Percentiles rank a stretch among this genome's conserved stretches.
Conservation (phyloP, 148 eudicot species). For the Chenopodium berlandieri region DNA sequence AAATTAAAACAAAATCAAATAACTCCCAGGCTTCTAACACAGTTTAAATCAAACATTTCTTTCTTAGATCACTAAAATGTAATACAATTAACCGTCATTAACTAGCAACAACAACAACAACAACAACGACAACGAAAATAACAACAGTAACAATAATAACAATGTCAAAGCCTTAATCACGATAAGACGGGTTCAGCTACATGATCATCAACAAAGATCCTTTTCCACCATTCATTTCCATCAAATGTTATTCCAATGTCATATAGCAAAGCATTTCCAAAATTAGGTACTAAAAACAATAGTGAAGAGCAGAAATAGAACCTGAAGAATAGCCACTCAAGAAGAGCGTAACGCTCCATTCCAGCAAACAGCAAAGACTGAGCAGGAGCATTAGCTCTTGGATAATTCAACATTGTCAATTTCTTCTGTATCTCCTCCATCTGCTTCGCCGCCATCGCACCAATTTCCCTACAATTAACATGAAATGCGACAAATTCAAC, state of each 20-base stretch:
- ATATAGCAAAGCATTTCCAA: not conserved
- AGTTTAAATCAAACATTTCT: not conserved
- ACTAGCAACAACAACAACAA: too few species aligned
- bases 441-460: constrained; percentile 79
- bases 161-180: too few species aligned
- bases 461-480: not conserved
- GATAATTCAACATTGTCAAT: constrained; percentile 68
- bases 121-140: too few species aligned
- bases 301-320: not conserved
- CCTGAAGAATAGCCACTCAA: constrained; percentile 99
- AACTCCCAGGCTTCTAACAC: not conserved
- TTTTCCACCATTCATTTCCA: not conserved
- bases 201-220: too few species aligned
- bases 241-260: too few species aligned
- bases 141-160: too few species aligned
- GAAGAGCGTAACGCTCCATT: constrained; percentile 97
- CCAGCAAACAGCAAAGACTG: constrained; percentile 98
- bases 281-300: not conserved
- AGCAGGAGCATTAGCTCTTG: constrained; percentile 86
- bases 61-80: not conserved
- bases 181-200: too few species aligned
- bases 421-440: constrained; percentile 96
- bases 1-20: not conserved
- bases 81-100: not conserved
- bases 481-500: too few species aligned